phyloP scores from a whole-genome alignment of 208 protist species.

The Crithidia fasciculata region DNA sequence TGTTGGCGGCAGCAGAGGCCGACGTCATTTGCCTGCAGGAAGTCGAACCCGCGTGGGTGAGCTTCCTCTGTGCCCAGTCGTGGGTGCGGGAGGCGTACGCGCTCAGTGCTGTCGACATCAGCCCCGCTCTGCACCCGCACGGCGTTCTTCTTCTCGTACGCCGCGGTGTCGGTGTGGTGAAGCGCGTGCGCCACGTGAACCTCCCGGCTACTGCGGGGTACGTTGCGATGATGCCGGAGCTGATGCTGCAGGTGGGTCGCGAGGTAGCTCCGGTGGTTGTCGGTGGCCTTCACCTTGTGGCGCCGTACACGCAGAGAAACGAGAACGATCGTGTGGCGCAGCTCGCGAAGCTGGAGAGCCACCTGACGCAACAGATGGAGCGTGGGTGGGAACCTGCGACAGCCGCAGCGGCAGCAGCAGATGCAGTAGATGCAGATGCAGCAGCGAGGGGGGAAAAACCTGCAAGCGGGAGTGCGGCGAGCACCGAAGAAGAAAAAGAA shows the following conservation, averaged over 20 bases:
- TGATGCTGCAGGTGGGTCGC: slow-evolving; percentile 36
- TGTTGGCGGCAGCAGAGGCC: slow-evolving; percentile 42
- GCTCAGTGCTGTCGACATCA: slow-evolving; percentile 34
- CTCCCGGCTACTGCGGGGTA: slow-evolving; percentile 53
- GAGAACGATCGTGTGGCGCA: slow-evolving; percentile 52
- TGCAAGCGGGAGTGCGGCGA: background rate
- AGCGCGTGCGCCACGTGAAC: slow-evolving; percentile 38
- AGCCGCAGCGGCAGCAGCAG: background rate
- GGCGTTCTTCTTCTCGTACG: slow-evolving; percentile 60
- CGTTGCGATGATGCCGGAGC: slow-evolving; percentile 52
- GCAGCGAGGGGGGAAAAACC: too few species aligned
- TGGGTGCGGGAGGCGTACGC: slow-evolving; percentile 55
- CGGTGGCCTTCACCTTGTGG: slow-evolving; percentile 57
- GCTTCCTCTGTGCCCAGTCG: slow-evolving; percentile 46
- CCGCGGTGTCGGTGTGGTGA: slow-evolving; percentile 24
- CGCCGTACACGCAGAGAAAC: slow-evolving; percentile 56
- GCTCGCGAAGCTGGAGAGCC: slow-evolving; percentile 45
- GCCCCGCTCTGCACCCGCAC: slow-evolving; percentile 57
- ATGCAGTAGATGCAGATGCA: too few species aligned
- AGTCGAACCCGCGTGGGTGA: slow-evolving; percentile 56
- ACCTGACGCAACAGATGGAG: slow-evolving; percentile 12
- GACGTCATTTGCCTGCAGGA: slow-evolving; percentile 76
- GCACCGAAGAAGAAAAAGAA: background rate
- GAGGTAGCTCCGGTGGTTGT: slow-evolving; percentile 42
- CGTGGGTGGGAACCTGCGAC: background rate